Percentiles rank a stretch among this genome's conserved stretches.
These are phyloP conservation scores for Pugionium cornutum DNA, from an alignment of 345 rosid genomes.

Conservation along the genomic window DNA sequence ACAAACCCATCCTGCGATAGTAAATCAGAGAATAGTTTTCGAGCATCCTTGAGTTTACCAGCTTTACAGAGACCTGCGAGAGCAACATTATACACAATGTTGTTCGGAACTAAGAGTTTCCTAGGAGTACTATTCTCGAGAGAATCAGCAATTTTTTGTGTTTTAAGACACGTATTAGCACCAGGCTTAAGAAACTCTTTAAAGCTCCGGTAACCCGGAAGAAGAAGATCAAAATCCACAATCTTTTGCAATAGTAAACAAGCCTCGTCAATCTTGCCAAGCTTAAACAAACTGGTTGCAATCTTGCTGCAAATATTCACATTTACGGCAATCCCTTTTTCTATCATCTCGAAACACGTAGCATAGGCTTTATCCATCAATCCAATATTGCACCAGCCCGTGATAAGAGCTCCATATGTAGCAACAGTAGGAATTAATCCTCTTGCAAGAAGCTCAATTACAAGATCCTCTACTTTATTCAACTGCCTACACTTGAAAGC, in stretches of 20 bases:
- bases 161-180: slow-evolving; percentile 35
- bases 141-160: slow-evolving; percentile 51
- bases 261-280: slow-evolving; percentile 65
- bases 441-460: slow-evolving; percentile 46
- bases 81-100: slow-evolving; percentile 65
- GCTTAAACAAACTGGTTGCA: slow-evolving; percentile 56
- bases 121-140: slow-evolving; percentile 42
- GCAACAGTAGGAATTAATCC: slow-evolving; percentile 52
- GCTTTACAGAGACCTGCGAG: slow-evolving; percentile 72
- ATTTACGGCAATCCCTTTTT: slow-evolving; percentile 56
- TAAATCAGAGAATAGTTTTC: slow-evolving; percentile 53
- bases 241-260: slow-evolving; percentile 61
- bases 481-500: slow-evolving; percentile 53
- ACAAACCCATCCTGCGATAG: slow-evolving; percentile 44
- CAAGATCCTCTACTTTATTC: slow-evolving; percentile 46
- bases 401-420: slow-evolving; percentile 63
- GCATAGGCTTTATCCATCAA: slow-evolving; percentile 62
- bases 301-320: slow-evolving; percentile 66
- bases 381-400: slow-evolving; percentile 69
- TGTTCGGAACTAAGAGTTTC: slow-evolving; percentile 51
- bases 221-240: slow-evolving; percentile 51
- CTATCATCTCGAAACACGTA: slow-evolving; percentile 62
- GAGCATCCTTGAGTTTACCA: slow-evolving; percentile 59
- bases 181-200: slow-evolving; percentile 34
- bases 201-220: slow-evolving; percentile 39